Conservation (phyloP, 495 filamentous ascomycete species). For the Corynascus novoguineensis region DNA sequence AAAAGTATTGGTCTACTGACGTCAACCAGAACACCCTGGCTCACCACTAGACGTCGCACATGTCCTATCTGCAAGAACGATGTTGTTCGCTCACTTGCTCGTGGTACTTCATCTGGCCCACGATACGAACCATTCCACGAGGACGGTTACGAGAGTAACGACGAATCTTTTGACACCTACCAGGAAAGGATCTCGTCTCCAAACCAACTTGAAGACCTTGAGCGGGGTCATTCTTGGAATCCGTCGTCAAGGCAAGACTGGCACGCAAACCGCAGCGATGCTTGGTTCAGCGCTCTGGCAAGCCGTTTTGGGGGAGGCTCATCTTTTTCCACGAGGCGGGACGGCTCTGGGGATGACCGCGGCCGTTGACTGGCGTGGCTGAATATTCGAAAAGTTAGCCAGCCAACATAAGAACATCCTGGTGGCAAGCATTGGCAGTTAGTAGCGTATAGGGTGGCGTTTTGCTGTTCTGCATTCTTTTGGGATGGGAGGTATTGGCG, state of each 20-base stretch:
- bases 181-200: neutral
- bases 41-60: constrained; percentile 87
- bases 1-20: constrained; percentile 20
- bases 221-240: constrained; percentile 5
- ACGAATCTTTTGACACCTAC: neutral
- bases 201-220: constrained; percentile 6
- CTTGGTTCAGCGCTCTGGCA: constrained; percentile 4
- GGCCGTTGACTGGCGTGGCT: neutral
- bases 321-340: neutral
- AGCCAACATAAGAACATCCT: neutral
- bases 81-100: constrained; percentile 63
- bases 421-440: no score
- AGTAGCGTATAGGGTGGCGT: neutral
- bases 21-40: constrained; percentile 82
- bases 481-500: constrained; percentile 2
- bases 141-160: constrained; percentile 41
- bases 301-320: constrained; percentile 3
- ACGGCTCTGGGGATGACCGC: neutral
- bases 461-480: constrained; percentile 3
- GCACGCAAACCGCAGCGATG: constrained; percentile 3
- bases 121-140: constrained; percentile 47
- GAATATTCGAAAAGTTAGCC: neutral
- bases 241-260: neutral
- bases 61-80: constrained; percentile 98
- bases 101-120: constrained; percentile 40